phyloP scores from a whole-genome alignment of 1,139 yeast species.

The Protomyces arabidopsidicola region DNA sequence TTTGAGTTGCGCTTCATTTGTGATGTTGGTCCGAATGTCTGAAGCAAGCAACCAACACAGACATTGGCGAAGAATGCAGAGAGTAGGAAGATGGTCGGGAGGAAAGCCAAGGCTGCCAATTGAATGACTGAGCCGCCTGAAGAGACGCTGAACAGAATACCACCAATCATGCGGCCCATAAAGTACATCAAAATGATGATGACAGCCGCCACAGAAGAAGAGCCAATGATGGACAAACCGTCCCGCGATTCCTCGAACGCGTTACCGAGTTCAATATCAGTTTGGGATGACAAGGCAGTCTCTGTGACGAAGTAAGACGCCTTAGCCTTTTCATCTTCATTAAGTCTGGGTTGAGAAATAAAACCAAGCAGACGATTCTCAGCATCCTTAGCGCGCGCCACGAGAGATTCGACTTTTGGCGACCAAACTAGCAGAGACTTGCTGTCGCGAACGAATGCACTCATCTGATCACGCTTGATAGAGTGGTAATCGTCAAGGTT shows the following conservation, averaged over 20 bases:
- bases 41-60: conserved; percentile 14
- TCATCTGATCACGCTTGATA: conserved; percentile 29
- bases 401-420: conserved; percentile 14
- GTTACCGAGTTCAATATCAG: not conserved
- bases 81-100: conserved; percentile 14
- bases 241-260: not conserved
- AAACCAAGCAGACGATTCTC: not conserved
- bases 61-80: conserved; percentile 21
- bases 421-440: conserved; percentile 29
- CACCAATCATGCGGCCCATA: not conserved
- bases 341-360: not conserved
- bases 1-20: conserved; percentile 22
- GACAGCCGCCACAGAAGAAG: not conserved
- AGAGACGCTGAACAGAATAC: conserved; percentile 1
- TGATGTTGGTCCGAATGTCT: conserved; percentile 25
- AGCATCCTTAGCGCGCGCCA: conserved; percentile 14
- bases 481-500: conserved; percentile 26
- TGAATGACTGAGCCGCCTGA: conserved; percentile 1
- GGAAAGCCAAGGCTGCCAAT: conserved; percentile 3
- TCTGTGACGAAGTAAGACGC: not conserved
- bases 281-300: not conserved
- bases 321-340: not conserved
- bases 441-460: conserved; percentile 29
- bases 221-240: not conserved
- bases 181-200: conserved; percentile 1